Evolutionary conservation across 1,284 basidiomycete species (phyloP).

Genomic region (Sanghuangporus sanghuang): DNA sequence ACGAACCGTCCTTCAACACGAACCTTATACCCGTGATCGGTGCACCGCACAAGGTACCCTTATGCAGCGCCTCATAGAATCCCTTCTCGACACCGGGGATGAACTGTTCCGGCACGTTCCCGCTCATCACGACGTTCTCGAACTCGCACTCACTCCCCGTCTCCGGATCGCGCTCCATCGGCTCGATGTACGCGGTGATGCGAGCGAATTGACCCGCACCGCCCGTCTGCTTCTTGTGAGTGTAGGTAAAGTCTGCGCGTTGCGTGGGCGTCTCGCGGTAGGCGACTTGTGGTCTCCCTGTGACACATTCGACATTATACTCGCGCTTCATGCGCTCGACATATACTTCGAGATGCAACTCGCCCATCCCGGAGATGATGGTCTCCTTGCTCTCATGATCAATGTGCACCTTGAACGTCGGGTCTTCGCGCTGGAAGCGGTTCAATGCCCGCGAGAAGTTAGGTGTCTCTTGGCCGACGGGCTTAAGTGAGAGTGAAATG

Average conservation of each 20-base stretch:
- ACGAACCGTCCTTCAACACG: conserved; percentile 88
- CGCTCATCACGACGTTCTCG: conserved; percentile 88
- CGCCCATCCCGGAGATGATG: conserved; percentile 99
- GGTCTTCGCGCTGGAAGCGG: conserved; percentile 98
- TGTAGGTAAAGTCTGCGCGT: conserved; percentile 82
- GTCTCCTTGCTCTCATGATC: conserved; percentile 97
- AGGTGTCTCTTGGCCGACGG: conserved; percentile 87
- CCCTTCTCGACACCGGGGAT: conserved; percentile 98
- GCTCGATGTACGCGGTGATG: conserved; percentile 89
- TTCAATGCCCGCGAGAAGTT: conserved; percentile 97
- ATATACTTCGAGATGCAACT: conserved; percentile 98
- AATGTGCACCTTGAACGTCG: conserved; percentile 97
- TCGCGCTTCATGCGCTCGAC: conserved; percentile 99
- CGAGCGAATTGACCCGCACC: conserved; percentile 97
- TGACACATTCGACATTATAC: conserved; percentile 92
- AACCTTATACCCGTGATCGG: conserved; percentile 84
- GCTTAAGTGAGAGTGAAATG: conserved; percentile 92
- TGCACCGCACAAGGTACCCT: conserved; percentile 89
- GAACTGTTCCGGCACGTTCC: conserved; percentile 86
- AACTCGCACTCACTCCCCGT: conserved; percentile 87
- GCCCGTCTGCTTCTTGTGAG: conserved; percentile 98
- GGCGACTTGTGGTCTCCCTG: conserved; percentile 95
- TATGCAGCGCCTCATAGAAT: conserved; percentile 92
- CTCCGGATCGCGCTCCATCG: conserved; percentile 78
- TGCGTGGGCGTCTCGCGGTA: conserved; percentile 94